phyloP scores from a whole-genome alignment of 306 rosid species.

The Prinsepia uniflora region DNA sequence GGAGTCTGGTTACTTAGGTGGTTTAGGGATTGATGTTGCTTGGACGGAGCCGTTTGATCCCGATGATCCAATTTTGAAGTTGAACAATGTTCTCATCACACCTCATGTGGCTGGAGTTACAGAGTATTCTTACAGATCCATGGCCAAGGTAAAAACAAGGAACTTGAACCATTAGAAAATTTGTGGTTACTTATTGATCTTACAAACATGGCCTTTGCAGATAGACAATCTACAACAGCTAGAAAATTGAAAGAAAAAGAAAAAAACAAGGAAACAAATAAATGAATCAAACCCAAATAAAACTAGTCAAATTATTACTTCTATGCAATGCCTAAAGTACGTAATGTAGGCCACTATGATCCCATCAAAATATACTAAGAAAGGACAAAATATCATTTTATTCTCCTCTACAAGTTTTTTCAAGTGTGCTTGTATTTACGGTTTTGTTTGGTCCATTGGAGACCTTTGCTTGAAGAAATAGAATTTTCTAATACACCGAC shows the following conservation, averaged over 20 bases:
- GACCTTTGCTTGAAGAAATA: too few relatives aligned
- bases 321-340: too few relatives aligned
- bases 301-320: not conserved
- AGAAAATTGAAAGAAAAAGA: not conserved
- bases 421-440: too few relatives aligned
- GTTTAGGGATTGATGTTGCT: slow-evolving; percentile 84
- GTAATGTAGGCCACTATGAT: too few relatives aligned
- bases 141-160: slow-evolving; percentile 62
- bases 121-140: slow-evolving; percentile 67
- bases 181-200: not conserved
- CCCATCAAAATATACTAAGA: not conserved
- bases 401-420: too few relatives aligned
- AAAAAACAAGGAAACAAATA: not conserved
- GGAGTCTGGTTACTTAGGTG: slow-evolving; percentile 70
- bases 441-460: too few relatives aligned
- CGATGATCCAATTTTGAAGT: slow-evolving; percentile 58
- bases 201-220: not conserved
- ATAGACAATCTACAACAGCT: not conserved
- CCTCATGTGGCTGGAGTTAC: slow-evolving; percentile 93
- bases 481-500: too few relatives aligned
- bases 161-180: not conserved
- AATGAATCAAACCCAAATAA: too few relatives aligned
- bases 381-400: too few relatives aligned
- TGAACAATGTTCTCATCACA: slow-evolving; percentile 66
- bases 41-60: slow-evolving; percentile 92